Percentiles rank a stretch among this genome's conserved stretches.
Evolutionary conservation across 2,329 filamentous ascomycete genomes (phyloP).

Genomic region (Blastomyces percursus): DNA sequence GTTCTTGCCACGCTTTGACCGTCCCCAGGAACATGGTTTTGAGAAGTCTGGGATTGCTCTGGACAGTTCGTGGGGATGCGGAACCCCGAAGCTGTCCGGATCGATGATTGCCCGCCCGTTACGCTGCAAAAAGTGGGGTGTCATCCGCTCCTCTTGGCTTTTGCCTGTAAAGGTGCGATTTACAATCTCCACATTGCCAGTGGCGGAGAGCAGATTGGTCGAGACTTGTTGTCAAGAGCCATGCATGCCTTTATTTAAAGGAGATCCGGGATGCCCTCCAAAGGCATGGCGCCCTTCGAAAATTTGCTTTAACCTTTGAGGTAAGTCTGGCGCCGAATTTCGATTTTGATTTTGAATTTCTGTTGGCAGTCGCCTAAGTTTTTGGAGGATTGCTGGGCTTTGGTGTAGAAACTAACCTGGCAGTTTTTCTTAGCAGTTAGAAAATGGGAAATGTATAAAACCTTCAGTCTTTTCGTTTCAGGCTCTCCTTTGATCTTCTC

Average conservation of each 20-base stretch:
- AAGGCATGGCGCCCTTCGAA: neutral
- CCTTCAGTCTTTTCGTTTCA: neutral
- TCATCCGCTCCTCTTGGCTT: neutral
- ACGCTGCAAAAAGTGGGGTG: neutral
- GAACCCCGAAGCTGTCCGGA: neutral
- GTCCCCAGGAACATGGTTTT: neutral
- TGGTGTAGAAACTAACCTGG: neutral
- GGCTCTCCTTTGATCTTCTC: neutral
- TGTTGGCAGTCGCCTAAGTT: neutral
- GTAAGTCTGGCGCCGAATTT: neutral
- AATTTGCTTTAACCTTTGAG: neutral
- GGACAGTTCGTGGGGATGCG: neutral
- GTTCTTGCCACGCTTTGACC: neutral
- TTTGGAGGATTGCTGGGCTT: neutral
- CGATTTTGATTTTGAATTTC: neutral
- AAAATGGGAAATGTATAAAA: neutral
- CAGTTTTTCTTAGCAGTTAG: neutral
- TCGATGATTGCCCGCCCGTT: neutral
- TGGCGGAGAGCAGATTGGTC: neutral
- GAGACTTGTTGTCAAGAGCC: neutral
- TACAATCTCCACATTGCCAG: neutral
- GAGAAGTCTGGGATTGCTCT: neutral
- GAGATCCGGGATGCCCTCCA: neutral
- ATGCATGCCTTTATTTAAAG: neutral
- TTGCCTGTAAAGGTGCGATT: neutral